Evolutionary conservation across 805 yeast species (phyloP).

Genomic region (Naumovozyma castellii): DNA sequence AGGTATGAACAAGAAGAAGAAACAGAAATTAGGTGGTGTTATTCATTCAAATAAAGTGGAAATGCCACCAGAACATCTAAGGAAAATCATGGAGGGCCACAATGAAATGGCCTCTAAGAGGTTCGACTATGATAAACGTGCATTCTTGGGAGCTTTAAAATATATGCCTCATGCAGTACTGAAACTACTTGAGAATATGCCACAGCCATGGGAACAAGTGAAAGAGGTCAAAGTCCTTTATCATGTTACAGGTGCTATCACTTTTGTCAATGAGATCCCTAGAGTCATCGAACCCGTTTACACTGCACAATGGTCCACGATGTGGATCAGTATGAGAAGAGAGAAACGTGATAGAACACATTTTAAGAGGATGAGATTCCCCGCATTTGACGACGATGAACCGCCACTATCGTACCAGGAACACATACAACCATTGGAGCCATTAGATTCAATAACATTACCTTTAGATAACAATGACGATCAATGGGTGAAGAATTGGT

Average conservation of each 20-base stretch:
- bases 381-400: constrained; percentile 96
- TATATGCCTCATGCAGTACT: constrained; percentile 93
- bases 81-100: constrained; percentile 75
- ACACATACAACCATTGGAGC: constrained; percentile 61
- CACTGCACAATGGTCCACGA: constrained; percentile 89
- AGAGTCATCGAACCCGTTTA: constrained; percentile 87
- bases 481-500: constrained; percentile 57
- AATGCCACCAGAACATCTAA: constrained; percentile 88
- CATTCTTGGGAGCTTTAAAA: constrained; percentile 83
- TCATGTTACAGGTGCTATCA: constrained; percentile 87
- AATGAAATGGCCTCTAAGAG: constrained; percentile 75
- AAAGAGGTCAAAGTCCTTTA: constrained; percentile 83
- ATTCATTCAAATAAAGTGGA: constrained; percentile 58
- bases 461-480: constrained; percentile 61
- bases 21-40: constrained; percentile 27
- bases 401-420: constrained; percentile 83
- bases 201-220: constrained; percentile 93
- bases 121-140: constrained; percentile 73
- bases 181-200: constrained; percentile 89
- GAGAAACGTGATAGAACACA: constrained; percentile 87
- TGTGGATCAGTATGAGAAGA: constrained; percentile 87
- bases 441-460: constrained; percentile 59
- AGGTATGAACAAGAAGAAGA: constrained; percentile 13
- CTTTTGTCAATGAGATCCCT: constrained; percentile 88
- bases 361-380: constrained; percentile 86